phyloP scores from a whole-genome alignment of 768 basidiomycete species.

The Phlebiopsis gigantea region DNA sequence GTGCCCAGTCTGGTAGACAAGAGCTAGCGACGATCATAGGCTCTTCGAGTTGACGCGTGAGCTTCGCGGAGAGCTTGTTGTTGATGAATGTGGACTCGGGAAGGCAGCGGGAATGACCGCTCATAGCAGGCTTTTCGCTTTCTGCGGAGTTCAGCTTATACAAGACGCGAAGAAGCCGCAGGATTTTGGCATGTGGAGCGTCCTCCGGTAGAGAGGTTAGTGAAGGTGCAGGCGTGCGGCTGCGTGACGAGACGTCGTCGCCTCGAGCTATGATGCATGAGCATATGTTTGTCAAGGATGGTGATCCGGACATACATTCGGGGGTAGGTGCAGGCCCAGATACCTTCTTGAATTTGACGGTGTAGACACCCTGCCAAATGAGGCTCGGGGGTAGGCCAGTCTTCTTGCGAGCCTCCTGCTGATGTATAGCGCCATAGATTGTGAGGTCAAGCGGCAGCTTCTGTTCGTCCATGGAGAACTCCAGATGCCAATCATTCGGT shows the following conservation, averaged over 20 bases:
- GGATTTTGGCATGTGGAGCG: constrained; percentile 82
- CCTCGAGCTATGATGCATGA: constrained; percentile 25
- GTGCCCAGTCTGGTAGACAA: constrained; percentile 95
- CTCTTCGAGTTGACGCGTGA: constrained; percentile 96
- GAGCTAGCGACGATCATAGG: constrained; percentile 99
- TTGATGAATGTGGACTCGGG: constrained; percentile 89
- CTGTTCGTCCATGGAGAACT: constrained; percentile 92
- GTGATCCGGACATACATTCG: constrained; percentile 39
- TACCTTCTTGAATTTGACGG: constrained; percentile 91
- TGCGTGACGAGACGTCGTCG: constrained; percentile 43
- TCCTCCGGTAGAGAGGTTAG: constrained; percentile 81
- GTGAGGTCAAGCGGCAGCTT: constrained; percentile 82
- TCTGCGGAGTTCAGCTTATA: constrained; percentile 79
- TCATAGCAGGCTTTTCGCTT: constrained; percentile 49
- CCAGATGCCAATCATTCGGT: constrained; percentile 94
- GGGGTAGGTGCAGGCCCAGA: constrained; percentile 65
- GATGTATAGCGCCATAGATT: constrained; percentile 94
- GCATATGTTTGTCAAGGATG: not conserved
- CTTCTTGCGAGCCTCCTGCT: constrained; percentile 80
- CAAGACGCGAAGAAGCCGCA: constrained; percentile 84
- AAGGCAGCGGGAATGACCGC: constrained; percentile 51
- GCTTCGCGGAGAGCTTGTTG: constrained; percentile 95
- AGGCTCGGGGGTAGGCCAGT: constrained; percentile 53
- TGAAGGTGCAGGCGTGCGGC: constrained; percentile 57
- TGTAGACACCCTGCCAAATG: constrained; percentile 89